These are phyloP conservation scores for Collybia sp. DNA, from an alignment of 768 basidiomycete genomes.

Conservation along the genomic window DNA sequence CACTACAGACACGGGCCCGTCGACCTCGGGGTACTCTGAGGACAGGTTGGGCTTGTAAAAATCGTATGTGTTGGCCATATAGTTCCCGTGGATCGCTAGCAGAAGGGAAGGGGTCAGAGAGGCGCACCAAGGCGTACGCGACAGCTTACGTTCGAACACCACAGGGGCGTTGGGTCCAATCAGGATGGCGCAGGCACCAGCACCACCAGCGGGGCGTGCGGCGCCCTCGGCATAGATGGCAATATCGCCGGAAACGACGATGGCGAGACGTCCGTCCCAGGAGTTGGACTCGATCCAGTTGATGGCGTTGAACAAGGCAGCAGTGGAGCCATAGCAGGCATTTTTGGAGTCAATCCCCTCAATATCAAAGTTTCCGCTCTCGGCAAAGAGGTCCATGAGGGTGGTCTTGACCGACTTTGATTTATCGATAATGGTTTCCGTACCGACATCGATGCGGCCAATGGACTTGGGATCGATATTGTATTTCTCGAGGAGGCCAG, in stretches of 20 bases:
- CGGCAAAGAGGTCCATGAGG: slow-evolving; percentile 96
- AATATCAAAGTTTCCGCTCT: slow-evolving; percentile 91
- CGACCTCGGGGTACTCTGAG: slow-evolving; percentile 95
- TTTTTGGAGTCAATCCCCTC: slow-evolving; percentile 99
- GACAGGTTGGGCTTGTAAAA: slow-evolving; percentile 98
- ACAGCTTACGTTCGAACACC: slow-evolving; percentile 84
- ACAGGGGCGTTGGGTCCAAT: slow-evolving; percentile 96
- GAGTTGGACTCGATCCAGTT: slow-evolving; percentile 97
- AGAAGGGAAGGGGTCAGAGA: slow-evolving; percentile 9
- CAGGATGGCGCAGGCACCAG: slow-evolving; percentile 91
- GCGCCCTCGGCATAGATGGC: slow-evolving; percentile 96
- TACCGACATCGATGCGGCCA: slow-evolving; percentile 97
- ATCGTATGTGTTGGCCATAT: slow-evolving; percentile 98
- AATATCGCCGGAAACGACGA: slow-evolving; percentile 95
- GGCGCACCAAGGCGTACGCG: slow-evolving; percentile 2
- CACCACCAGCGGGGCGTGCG: slow-evolving; percentile 94
- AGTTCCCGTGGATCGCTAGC: slow-evolving; percentile 89
- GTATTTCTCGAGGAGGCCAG: slow-evolving; percentile 87
- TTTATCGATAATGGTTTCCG: slow-evolving; percentile 99
- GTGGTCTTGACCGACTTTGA: slow-evolving; percentile 98
- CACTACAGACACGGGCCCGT: slow-evolving; percentile 93
- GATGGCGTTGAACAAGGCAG: slow-evolving; percentile 96
- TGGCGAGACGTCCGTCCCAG: slow-evolving; percentile 97
- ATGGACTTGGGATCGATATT: slow-evolving; percentile 95
- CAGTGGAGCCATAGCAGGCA: slow-evolving; percentile 98